phyloP scores from a whole-genome alignment of 371 early-diverging fungal genomes.

The Mortierella sp. region DNA sequence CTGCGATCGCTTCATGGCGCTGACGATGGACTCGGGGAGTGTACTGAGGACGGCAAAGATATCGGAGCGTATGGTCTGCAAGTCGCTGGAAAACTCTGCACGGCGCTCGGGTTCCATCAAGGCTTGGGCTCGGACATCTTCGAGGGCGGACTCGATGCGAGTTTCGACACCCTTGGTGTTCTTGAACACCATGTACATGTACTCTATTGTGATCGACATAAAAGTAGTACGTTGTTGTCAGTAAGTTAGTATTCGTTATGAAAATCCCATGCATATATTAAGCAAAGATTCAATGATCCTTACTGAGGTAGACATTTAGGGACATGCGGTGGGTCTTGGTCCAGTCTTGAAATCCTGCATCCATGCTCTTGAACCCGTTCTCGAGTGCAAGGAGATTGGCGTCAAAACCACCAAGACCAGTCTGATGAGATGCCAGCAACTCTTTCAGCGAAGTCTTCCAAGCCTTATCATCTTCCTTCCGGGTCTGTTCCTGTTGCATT shows the following conservation, averaged over 20 bases:
- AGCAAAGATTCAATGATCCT: not conserved
- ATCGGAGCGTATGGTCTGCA: constrained; percentile 20
- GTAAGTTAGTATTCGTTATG: too few relatives aligned
- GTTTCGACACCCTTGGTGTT: constrained; percentile 26
- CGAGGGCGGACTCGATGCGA: constrained; percentile 9
- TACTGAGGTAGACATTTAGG: constrained; percentile 26
- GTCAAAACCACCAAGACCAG: constrained; percentile 1
- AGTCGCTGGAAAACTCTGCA: constrained; percentile 9
- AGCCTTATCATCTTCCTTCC: not conserved
- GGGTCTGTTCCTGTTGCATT: not conserved
- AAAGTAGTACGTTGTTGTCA: not conserved
- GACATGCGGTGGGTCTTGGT: constrained; percentile 20
- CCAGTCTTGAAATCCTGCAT: constrained; percentile 17
- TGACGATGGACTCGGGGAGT: constrained; percentile 22
- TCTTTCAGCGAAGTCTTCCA: constrained; percentile 17
- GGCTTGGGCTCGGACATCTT: constrained; percentile 9
- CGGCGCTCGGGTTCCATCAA: constrained; percentile 11
- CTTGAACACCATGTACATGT: constrained; percentile 32
- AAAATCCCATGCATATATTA: too few relatives aligned
- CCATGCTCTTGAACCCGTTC: constrained; percentile 6
- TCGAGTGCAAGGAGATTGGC: constrained; percentile 3
- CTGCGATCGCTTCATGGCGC: not conserved
- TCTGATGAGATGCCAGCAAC: constrained; percentile 8
- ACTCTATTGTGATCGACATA: constrained; percentile 14
- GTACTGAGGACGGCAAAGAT: constrained; percentile 8